Base-by-base conservation (phyloP, 2,329 filamentous ascomycete species). In the Stemphylium vesicarium region DNA sequence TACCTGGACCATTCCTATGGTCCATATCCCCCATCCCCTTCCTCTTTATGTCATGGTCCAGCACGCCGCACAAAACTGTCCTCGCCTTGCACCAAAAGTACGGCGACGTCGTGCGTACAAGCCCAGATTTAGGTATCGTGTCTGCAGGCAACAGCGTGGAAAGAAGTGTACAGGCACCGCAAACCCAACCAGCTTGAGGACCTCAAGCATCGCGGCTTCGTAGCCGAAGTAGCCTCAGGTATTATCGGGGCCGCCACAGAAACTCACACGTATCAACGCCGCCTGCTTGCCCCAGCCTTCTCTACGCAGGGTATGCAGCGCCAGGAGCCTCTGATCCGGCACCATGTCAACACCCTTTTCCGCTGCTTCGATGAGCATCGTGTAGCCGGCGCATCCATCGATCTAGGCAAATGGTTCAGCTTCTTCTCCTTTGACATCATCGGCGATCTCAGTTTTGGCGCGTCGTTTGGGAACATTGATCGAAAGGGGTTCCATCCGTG, bases 361-460 rank as follows among this genome's bases (percentile, higher is more conserved):
- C 29, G 50, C 20, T 38, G 38, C 38, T 38, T 49, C 10, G 50
- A 32, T 33, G 43, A 49, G 37, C 31, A 50, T 39, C 44, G 26
- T 20, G 26, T 29, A 9, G 36, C 50, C 4, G 46, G 42, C 11
- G 13, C 2, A 32, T 13, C 47, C 8, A 16, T 56, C 7, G 57
- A 68, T 35, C 33, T 68, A 1, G 47, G 29, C 2, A 50, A 57
- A 13, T 66, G 64, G 58, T 64, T 58, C 37, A 53, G 49, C 18
- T 60, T 54, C 22, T 57, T 50, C 8, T 67, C 63, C 0, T 63
- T 66, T 29, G 63, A 66, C 33, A 36, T 66, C 16, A 66, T 64
- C 53, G 79, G 78, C 13, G 79, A 80, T 57, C 72, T 84, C 35
- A 79, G 81, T 0, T 83, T 84, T 58, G 82, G 82, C 0, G 76